Percentiles rank a stretch among this genome's conserved stretches.
These are phyloP conservation scores for Gremmenia infestans DNA, from an alignment of 2,329 filamentous ascomycete genomes.

Conservation along the genomic window DNA sequence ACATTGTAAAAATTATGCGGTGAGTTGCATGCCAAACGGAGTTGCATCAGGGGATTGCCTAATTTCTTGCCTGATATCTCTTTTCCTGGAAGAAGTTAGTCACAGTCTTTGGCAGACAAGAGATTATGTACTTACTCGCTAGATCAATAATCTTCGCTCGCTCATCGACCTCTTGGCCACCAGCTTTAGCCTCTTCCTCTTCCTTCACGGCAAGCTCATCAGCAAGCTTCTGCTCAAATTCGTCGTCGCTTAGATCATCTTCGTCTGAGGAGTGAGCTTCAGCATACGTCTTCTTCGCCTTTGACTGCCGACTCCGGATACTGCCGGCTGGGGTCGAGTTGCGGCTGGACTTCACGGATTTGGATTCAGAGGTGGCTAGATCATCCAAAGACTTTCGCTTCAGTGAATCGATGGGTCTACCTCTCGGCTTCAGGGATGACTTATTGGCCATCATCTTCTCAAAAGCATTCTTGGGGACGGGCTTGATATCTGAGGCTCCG, in stretches of 20 bases:
- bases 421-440: slow-evolving; percentile 2
- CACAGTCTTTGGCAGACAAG: not conserved
- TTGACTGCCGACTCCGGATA: slow-evolving; percentile 45
- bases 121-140: slow-evolving; percentile 56
- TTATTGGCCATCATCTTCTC: slow-evolving; percentile 37
- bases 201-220: slow-evolving; percentile 49
- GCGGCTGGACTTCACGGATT: slow-evolving; percentile 71
- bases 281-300: slow-evolving; percentile 40
- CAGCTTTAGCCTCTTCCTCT: slow-evolving; percentile 39
- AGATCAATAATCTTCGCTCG: slow-evolving; percentile 65
- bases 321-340: slow-evolving; percentile 64
- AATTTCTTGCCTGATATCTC: slow-evolving; percentile 89
- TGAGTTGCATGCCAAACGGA: slow-evolving; percentile 85
- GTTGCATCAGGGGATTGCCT: slow-evolving; percentile 87
- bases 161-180: slow-evolving; percentile 52
- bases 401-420: slow-evolving; percentile 35
- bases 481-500: slow-evolving; percentile 10
- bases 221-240: slow-evolving; percentile 76
- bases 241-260: slow-evolving; percentile 68
- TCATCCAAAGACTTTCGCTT: slow-evolving; percentile 52
- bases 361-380: slow-evolving; percentile 44
- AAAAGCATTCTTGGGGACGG: slow-evolving; percentile 38
- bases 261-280: slow-evolving; percentile 56
- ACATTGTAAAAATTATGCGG: slow-evolving; percentile 97
- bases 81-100: slow-evolving; percentile 51